Conservation (phyloP, 805 yeast genomes). For the Ogataea salicorniae region DNA sequence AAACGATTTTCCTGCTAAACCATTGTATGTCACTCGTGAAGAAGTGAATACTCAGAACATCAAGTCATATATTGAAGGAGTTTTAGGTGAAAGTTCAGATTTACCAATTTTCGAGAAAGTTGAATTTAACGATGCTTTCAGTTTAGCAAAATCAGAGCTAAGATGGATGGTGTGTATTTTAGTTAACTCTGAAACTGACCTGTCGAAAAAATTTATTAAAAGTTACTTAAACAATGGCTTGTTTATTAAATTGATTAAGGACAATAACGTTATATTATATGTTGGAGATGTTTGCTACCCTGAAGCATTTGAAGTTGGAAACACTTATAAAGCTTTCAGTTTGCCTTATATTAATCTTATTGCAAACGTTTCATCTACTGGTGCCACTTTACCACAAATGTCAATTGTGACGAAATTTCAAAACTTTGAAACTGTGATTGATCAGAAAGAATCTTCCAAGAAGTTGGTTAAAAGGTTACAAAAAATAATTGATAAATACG, state of each 20-base stretch:
- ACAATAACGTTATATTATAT: conserved; percentile 50
- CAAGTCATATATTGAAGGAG: conserved; percentile 13
- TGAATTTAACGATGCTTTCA: conserved; percentile 40
- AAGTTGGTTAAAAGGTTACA: conserved; percentile 34
- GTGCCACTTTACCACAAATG: conserved; percentile 43
- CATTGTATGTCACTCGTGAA: conserved; percentile 19
- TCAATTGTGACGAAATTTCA: conserved; percentile 43
- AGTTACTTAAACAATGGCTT: conserved; percentile 40
- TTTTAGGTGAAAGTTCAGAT: conserved; percentile 23
- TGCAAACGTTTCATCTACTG: conserved; percentile 53
- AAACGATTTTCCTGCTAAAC: conserved; percentile 28
- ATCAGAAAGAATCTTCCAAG: conserved; percentile 14
- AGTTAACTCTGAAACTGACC: conserved; percentile 40
- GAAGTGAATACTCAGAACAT: conserved; percentile 13
- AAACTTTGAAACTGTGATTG: conserved; percentile 20
- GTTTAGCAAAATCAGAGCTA: conserved; percentile 33
- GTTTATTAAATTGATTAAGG: conserved; percentile 35
- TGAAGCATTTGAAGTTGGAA: conserved; percentile 64
- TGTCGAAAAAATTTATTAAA: conserved; percentile 38
- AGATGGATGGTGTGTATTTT: conserved; percentile 53
- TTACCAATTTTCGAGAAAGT: conserved; percentile 26
- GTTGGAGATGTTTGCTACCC: conserved; percentile 59
- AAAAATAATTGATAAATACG: conserved; percentile 47
- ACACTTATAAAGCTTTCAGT: conserved; percentile 43
- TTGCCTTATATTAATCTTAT: conserved; percentile 52